Conservation (phyloP, 83 land plant genomes). For the Picea engelmannii region DNA sequence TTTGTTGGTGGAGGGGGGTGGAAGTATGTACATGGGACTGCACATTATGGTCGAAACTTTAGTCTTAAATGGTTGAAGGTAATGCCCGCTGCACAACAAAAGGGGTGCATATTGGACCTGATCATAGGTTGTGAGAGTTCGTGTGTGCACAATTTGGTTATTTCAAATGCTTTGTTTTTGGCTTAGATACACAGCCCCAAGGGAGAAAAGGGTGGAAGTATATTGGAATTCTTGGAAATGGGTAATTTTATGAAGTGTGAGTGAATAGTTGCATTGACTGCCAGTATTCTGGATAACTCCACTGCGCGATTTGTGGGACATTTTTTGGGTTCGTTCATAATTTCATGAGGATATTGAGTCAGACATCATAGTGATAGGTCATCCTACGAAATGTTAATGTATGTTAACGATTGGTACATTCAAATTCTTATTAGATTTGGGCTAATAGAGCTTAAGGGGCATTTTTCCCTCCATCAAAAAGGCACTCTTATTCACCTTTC, state of each 20-base stretch:
- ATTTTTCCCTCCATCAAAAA: too few species aligned
- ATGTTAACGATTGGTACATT: neutral
- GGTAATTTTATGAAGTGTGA: neutral
- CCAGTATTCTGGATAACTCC: neutral
- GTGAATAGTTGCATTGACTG: neutral
- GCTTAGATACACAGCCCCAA: neutral
- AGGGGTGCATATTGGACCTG: neutral
- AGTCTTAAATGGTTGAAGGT: conserved; percentile 82
- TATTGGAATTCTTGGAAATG: neutral
- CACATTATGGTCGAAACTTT: conserved; percentile 82
- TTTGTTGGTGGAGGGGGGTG: conserved; percentile 74
- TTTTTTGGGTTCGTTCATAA: neutral
- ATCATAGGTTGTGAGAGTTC: neutral
- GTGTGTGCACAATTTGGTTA: neutral
- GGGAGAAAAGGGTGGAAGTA: neutral
- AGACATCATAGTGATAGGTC: neutral
- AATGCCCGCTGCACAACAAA: neutral
- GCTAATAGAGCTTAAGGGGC: neutral
- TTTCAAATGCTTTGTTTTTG: neutral
- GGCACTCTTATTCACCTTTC: too few species aligned
- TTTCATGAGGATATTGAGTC: neutral
- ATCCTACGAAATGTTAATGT: neutral
- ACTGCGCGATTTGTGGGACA: neutral
- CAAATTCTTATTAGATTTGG: neutral
- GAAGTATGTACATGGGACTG: conserved; percentile 83